A percentile compares a stretch with the other conserved stretches of the same genome.
phyloP scores from a whole-genome alignment of 176 grass and related monocot species.

The Zea luxurians region DNA sequence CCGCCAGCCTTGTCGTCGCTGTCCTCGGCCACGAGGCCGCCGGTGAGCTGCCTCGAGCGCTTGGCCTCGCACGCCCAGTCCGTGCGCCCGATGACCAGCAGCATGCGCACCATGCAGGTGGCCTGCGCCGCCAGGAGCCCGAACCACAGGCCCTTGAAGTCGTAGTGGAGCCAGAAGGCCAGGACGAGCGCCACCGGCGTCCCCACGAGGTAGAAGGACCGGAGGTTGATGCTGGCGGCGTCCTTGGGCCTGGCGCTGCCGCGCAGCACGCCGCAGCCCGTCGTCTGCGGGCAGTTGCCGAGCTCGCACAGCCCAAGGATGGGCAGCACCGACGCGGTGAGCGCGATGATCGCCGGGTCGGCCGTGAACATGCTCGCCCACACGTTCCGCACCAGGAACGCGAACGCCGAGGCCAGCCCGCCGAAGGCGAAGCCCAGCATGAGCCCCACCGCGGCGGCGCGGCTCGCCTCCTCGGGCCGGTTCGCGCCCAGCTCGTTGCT shows the following conservation, averaged over 20 bases:
- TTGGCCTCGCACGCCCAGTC: constrained; percentile 67
- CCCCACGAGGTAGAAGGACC: constrained; percentile 75
- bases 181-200: constrained; percentile 75
- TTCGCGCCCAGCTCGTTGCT: constrained; percentile 89
- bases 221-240: constrained; percentile 77
- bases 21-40: background rate
- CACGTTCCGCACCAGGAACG: constrained; percentile 51
- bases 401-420: constrained; percentile 58
- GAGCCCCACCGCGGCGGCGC: constrained; percentile 61
- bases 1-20: constrained; percentile 13
- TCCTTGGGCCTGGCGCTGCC: constrained; percentile 82
- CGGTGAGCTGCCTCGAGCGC: constrained; percentile 61
- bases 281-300: constrained; percentile 90
- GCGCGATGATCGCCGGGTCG: constrained; percentile 60
- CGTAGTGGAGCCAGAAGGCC: constrained; percentile 56
- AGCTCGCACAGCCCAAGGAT: constrained; percentile 78
- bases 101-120: constrained; percentile 76
- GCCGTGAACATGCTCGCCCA: constrained; percentile 86
- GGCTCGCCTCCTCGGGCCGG: constrained; percentile 55
- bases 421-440: constrained; percentile 63
- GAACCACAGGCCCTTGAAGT: constrained; percentile 80
- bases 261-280: constrained; percentile 76
- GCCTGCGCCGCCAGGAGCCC: constrained; percentile 75
- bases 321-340: constrained; percentile 74
- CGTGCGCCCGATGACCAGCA: constrained; percentile 49